phyloP scores from a whole-genome alignment of 768 basidiomycete species.

The Xerocomellus intermedius region DNA sequence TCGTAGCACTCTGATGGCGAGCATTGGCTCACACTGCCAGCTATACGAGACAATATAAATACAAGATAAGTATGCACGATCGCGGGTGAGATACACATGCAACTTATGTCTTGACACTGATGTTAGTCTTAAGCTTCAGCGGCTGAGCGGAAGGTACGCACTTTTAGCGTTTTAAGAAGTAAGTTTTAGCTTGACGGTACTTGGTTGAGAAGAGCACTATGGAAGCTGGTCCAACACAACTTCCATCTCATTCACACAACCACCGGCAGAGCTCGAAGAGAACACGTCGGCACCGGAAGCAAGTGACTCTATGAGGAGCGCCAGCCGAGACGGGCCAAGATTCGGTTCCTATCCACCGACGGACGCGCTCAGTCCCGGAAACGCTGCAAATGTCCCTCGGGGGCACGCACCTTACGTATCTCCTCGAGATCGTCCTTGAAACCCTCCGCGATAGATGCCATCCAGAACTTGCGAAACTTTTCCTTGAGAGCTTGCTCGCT shows the following conservation, averaged over 20 bases:
- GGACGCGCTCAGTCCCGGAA: neutral
- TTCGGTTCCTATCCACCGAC: conserved; percentile 53
- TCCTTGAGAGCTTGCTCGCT: conserved; percentile 58
- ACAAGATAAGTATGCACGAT: neutral
- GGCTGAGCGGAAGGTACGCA: neutral
- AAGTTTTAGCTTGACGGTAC: too few relatives aligned
- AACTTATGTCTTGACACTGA: neutral
- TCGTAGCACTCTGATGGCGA: too few relatives aligned
- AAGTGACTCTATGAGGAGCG: conserved; percentile 78
- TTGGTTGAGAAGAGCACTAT: neutral
- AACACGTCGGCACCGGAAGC: conserved; percentile 79
- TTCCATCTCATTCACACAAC: conserved; percentile 66
- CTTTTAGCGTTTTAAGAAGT: neutral
- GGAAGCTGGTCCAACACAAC: conserved; percentile 52
- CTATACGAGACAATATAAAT: neutral
- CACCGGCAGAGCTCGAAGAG: conserved; percentile 37
- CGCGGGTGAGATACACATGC: neutral
- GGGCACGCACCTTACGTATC: conserved; percentile 64
- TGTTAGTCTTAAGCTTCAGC: neutral
- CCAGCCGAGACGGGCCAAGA: conserved; percentile 63
- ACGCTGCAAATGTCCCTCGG: neutral
- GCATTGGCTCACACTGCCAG: neutral
- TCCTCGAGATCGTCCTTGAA: conserved; percentile 84
- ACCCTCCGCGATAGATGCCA: conserved; percentile 76
- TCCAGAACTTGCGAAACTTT: conserved; percentile 83